Base-by-base conservation (phyloP, 495 filamentous ascomycete species). In the Aspergillus hancockii region DNA sequence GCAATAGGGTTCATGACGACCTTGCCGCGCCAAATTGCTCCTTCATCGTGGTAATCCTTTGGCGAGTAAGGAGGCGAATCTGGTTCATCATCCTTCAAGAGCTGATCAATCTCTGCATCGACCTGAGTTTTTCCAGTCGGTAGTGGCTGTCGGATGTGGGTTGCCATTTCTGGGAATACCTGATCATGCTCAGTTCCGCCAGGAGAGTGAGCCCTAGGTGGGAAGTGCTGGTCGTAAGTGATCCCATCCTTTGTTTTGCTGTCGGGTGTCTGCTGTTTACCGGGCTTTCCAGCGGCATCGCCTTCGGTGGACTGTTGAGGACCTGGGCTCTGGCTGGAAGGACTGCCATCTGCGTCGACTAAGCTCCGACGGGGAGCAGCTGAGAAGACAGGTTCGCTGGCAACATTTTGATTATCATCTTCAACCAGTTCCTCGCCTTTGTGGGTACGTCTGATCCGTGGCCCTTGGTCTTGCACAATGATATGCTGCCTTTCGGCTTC, bases 381-480 rank as follows among this genome's bases (percentile, higher is more conserved):
- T 18, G 77, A 77, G 59, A 85, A 84, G 31, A 82, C 75, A 4
- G 81, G 75, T 54, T 83, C 81, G 9, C 69, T 76, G 18, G 79
- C 66, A 13, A 70, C 74, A 58, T 67, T 67, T 31, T 80, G 70
- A 21, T 66, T 65, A 5, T 88, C 90, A 32, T 89, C 86, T 52
- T 90, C 91, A 36, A 98, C 83, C 14, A 96, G 58, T 67, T 98
- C 94, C 58, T 97, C 93, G 30, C 94, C 94, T 72, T 97, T 98
- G 70, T 98, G 94, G 2, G 93, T 97, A 62, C 89, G 86, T 64
- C 92, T 83, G 56, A 96, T 89, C 4, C 92, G 85, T 8, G 93
- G 94, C 0, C 84, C 86, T 63, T 93, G 86, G 38, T 96, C 91
- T 40, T 90, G 85, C 31, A 93, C 82, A 52, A 96, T 84, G 50